These are phyloP conservation scores for Ceratocystis cacaofunesta DNA, from an alignment of 2,329 filamentous ascomycete species.

Conservation along the genomic window DNA sequence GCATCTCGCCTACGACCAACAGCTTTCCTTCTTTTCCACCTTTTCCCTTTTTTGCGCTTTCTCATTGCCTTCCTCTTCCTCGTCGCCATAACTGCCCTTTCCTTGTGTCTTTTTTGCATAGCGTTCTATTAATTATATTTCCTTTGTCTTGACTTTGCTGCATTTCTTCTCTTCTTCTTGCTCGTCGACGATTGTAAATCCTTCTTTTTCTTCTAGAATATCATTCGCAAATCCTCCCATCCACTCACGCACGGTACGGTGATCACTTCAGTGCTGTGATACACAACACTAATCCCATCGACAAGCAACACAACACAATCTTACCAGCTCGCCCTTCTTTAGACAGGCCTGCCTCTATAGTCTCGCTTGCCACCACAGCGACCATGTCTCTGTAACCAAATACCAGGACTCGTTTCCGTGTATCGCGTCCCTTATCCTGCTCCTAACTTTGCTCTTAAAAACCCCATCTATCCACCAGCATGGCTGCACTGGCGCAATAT, in stretches of 20 bases:
- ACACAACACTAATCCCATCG: no score
- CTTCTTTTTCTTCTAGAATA: neutral
- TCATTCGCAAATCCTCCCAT: neutral
- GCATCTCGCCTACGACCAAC: neutral
- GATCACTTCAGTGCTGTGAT: no score
- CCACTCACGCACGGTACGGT: neutral
- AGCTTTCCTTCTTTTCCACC: neutral
- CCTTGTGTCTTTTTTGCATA: neutral
- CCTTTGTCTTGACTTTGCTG: neutral
- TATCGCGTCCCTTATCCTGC: neutral
- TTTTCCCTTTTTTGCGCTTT: neutral
- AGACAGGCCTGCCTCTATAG: neutral
- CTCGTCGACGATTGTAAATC: neutral
- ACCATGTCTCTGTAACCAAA: slow-evolving; percentile 3
- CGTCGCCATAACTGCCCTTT: neutral
- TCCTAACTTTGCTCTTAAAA: neutral
- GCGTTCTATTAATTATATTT: neutral
- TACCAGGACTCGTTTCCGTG: slow-evolving; percentile 3
- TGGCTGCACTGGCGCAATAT: slow-evolving; percentile 32
- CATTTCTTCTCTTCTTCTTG: neutral
- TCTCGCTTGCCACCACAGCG: neutral
- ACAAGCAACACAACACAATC: neutral
- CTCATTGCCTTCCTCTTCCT: neutral
- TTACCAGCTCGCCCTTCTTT: neutral
- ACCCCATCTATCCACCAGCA: slow-evolving; percentile 16